Evolutionary conservation across 2,329 filamentous ascomycete genomes (phyloP), one percentile per base, ranked within the genome.

Genomic region (Scleromitrula shiraiana): DNA sequence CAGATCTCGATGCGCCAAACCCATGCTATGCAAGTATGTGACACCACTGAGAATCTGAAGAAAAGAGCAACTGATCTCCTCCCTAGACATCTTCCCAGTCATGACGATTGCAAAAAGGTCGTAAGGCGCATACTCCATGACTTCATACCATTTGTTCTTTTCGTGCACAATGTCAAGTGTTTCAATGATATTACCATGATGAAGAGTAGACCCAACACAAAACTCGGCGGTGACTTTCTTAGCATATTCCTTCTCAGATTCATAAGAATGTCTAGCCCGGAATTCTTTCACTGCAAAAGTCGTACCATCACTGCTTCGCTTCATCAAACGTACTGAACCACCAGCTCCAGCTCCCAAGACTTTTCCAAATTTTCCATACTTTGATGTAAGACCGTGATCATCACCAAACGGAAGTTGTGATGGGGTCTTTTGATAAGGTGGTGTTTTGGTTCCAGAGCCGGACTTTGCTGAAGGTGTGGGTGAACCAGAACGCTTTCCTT

Each of bases 231-330:
- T 98, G 39, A 98, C 82, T 65, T 98, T 98, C 69, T 98, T 98
- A 58, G 89, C 88, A 62, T 98, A 98, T 58, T 97, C 93, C 61
- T 87, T 88, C 64, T 96, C 86, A 1, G 84, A 88, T 68, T 98
- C 93, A 68, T 96, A 95, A 0, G 85, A 82, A 67, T 98, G 91
- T 27, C 88, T 81, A 46, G 91, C 82, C 45, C 93, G 77, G 68
- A 98, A 98, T 64, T 98, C 91, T 68, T 98, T 98, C 45, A 97
- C 93, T 1, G 93, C 93, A 67, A 98, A 98, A 0, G 94, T 93
- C 6, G 88, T 88, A 22, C 85, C 85, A 62, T 98, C 93, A 54
- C 88, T 90, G 61, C 83, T 91, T 52, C 93, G 80, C 71, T 93
- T 96, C 83, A 98, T 88, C 42, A 98, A 70, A 55, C 91, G 80